Evolutionary conservation across 345 rosid species (phyloP).

Genomic region (Rhodomyrtus tomentosa): DNA sequence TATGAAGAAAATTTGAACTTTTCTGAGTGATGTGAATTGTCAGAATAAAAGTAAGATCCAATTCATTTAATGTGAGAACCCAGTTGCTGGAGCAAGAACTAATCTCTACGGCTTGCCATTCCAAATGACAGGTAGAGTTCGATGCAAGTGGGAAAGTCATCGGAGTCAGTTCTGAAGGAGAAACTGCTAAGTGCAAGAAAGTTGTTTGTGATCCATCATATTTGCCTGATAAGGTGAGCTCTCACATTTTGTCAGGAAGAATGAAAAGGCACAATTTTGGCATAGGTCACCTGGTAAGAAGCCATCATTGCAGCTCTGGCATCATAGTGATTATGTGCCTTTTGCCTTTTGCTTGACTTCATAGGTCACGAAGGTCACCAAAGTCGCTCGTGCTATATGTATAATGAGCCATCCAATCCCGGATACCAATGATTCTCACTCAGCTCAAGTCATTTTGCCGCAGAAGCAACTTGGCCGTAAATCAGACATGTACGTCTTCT

Average conservation of each 20-base stretch:
- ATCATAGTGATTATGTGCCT: background rate
- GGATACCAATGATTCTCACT: slow-evolving; percentile 70
- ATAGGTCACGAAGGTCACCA: slow-evolving; percentile 84
- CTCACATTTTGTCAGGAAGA: background rate
- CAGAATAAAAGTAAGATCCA: background rate
- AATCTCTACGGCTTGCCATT: background rate
- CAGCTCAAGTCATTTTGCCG: slow-evolving; percentile 85
- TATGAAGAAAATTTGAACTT: background rate
- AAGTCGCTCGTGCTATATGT: slow-evolving; percentile 90
- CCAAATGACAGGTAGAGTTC: slow-evolving; percentile 55
- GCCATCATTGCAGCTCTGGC: background rate
- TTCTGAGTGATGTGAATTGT: background rate
- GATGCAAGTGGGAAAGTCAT: slow-evolving; percentile 53
- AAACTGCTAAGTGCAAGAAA: slow-evolving; percentile 94
- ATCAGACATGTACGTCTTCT: slow-evolving; percentile 64
- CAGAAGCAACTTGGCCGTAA: slow-evolving; percentile 92
- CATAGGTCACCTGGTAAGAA: background rate
- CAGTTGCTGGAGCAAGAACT: background rate
- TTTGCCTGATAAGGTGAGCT: slow-evolving; percentile 60
- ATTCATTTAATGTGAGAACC: background rate
- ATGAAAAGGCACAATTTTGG: background rate
- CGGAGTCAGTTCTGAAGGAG: slow-evolving; percentile 80
- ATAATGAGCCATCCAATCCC: slow-evolving; percentile 96
- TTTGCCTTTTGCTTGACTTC: background rate
- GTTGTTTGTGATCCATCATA: slow-evolving; percentile 90